Percentiles rank a stretch among this genome's conserved stretches.
These are phyloP conservation scores for Diaporthe citrichinensis DNA, from an alignment of 2,329 filamentous ascomycete species.

Conservation along the genomic window DNA sequence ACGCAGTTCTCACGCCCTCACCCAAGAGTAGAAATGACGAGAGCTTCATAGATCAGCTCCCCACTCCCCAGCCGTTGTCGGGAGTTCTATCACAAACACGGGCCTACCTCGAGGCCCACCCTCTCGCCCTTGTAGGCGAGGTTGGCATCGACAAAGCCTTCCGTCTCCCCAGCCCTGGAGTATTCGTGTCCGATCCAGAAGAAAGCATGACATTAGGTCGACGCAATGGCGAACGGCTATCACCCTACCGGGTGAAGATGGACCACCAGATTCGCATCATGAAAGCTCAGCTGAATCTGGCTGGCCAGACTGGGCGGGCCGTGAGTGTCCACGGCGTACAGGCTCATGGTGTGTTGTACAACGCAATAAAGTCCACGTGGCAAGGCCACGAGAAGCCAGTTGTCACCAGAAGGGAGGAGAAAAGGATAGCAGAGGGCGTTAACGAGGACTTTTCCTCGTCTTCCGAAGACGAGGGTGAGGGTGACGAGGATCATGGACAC, in stretches of 20 bases:
- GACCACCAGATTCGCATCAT: conserved; percentile 78
- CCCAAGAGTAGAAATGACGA: conserved; percentile 58
- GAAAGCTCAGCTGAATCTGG: conserved; percentile 77
- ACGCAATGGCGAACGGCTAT: conserved; percentile 77
- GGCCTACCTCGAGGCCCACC: conserved; percentile 67
- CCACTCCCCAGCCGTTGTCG: conserved; percentile 72
- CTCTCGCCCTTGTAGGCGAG: conserved; percentile 80
- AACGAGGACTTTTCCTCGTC: conserved; percentile 59
- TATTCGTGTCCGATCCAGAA: conserved; percentile 60
- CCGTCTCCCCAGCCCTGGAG: conserved; percentile 70
- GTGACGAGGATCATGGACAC: conserved; percentile 27
- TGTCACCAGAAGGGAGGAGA: conserved; percentile 71
- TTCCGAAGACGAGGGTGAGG: conserved; percentile 39
- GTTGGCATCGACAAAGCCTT: conserved; percentile 84
- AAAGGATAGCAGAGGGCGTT: conserved; percentile 61
- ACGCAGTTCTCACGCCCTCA: conserved; percentile 71
- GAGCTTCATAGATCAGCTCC: conserved; percentile 65
- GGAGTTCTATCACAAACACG: conserved; percentile 70
- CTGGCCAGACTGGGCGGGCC: conserved; percentile 74
- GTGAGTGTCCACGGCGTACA: conserved; percentile 83
- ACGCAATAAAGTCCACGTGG: conserved; percentile 76
- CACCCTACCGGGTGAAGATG: conserved; percentile 76
- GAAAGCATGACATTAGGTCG: conserved; percentile 75
- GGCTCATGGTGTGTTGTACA: conserved; percentile 79
- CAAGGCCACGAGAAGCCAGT: conserved; percentile 77